Conservation (phyloP, 305 asterid species). For the Fraxinus paxiana region DNA sequence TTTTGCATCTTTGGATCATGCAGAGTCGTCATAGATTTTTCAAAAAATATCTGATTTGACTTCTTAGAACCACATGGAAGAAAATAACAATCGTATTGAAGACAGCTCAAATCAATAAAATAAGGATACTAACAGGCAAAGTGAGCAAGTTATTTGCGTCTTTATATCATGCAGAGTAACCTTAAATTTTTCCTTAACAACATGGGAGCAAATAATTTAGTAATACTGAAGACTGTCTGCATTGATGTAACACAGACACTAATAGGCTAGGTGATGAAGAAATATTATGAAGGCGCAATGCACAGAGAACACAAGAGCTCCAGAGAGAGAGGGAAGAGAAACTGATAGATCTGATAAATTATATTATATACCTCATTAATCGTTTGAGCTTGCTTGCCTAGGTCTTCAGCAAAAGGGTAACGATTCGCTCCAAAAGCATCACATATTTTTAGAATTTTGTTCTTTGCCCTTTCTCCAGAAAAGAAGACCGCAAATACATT, state of each 20-base stretch:
- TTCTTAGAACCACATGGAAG: background rate
- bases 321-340: background rate
- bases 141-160: background rate
- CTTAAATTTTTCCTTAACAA: background rate
- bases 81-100: background rate
- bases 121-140: constrained; percentile 1
- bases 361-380: constrained; percentile 59
- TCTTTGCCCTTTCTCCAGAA: constrained; percentile 95
- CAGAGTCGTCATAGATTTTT: background rate
- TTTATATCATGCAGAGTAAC: background rate
- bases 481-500: constrained; percentile 84
- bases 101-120: background rate
- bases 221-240: background rate
- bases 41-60: background rate
- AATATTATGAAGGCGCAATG: constrained; percentile 7
- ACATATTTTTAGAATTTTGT: constrained; percentile 88
- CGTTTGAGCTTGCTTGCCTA: constrained; percentile 71
- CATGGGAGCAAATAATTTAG: background rate
- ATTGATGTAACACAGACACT: background rate
- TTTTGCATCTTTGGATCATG: background rate
- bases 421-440: constrained; percentile 99
- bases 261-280: constrained; percentile 8
- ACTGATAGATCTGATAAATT: background rate
- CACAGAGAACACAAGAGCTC: background rate
- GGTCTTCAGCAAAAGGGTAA: constrained; percentile 72